Base-by-base conservation (phyloP, 2,329 filamentous ascomycete genomes). In the Cryphonectria naterciae region DNA sequence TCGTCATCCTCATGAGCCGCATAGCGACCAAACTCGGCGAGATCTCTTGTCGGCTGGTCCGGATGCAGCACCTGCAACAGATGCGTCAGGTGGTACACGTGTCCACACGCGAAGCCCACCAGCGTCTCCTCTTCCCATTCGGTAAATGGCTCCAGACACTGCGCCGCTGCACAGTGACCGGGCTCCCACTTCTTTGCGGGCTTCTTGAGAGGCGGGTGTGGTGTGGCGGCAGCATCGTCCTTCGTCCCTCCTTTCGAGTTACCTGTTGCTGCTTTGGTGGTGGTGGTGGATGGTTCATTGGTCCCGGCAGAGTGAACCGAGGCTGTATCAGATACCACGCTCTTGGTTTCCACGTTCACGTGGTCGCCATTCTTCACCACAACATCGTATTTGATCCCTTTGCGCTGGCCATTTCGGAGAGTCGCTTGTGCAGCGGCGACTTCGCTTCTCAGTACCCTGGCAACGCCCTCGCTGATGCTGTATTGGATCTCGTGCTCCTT, bases 401-500 rank as follows among this genome's bases (percentile, higher is more conserved):
- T 92, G 66, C 91, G 90, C 79, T 97, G 93, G 0, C 95, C 94
- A 19, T 85, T 89, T 0, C 95, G 89, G 28, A 98, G 84, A 4
- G 89, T 90, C 66, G 91, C 91, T 87, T 98, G 97, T 0, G 93
- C 94, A 5, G 88, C 86, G 0, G 92, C 91, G 0, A 99, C 95
- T 81, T 99, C 96, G 70, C 95, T 94, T 66, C 92, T 86, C 58
- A 98, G 84, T 0, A 98, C 95, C 68, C 89, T 89, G 0, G 96
- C 95, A 4, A 97, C 96, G 0, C 96, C 96, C 60, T 92, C 91
- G 74, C 92, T 95, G 78, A 99, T 98, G 76, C 92, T 96, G 78
- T 93, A 90, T 81, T 98, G 96, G 61, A 99, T 93, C 78, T 98
- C 96, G 78, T 98, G 95, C 80, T 99, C 96, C 76, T 95, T 92